These are phyloP conservation scores for Lojkania enalia DNA, from an alignment of 2,329 filamentous ascomycete species.

Conservation along the genomic window DNA sequence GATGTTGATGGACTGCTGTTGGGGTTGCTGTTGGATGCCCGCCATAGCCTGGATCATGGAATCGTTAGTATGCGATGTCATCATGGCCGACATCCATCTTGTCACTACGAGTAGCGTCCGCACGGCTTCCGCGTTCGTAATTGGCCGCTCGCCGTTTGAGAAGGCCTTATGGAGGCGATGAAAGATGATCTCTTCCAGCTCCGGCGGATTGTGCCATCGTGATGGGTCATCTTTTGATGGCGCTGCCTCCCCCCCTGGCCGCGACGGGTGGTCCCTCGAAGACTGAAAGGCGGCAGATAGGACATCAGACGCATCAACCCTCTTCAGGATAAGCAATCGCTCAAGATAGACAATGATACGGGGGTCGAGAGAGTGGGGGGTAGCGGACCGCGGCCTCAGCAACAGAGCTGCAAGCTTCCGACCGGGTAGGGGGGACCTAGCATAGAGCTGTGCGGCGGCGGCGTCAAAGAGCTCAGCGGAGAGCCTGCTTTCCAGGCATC, in stretches of 20 bases:
- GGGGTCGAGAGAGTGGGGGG: constrained; percentile 36
- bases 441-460: constrained; percentile 37
- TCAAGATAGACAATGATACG: constrained; percentile 41
- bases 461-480: constrained; percentile 38
- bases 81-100: constrained; percentile 46
- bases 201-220: constrained; percentile 38
- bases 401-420: constrained; percentile 40
- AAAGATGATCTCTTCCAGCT: constrained; percentile 45
- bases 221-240: constrained; percentile 21
- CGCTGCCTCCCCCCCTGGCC: constrained; percentile 21
- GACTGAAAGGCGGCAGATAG: constrained; percentile 36
- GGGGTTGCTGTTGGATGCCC: constrained; percentile 53
- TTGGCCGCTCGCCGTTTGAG: constrained; percentile 34
- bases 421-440: constrained; percentile 40
- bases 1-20: constrained; percentile 62
- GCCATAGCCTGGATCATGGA: constrained; percentile 45
- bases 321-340: constrained; percentile 35
- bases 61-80: constrained; percentile 44
- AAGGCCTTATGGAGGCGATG: constrained; percentile 43
- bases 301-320: constrained; percentile 41
- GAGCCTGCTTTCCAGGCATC: constrained; percentile 39
- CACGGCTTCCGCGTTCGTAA: constrained; percentile 34
- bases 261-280: constrained; percentile 36
- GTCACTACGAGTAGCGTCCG: constrained; percentile 35
- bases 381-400: constrained; percentile 35